Conservation (phyloP, 164 flowering plant genomes). For the Akebia trifoliata region DNA sequence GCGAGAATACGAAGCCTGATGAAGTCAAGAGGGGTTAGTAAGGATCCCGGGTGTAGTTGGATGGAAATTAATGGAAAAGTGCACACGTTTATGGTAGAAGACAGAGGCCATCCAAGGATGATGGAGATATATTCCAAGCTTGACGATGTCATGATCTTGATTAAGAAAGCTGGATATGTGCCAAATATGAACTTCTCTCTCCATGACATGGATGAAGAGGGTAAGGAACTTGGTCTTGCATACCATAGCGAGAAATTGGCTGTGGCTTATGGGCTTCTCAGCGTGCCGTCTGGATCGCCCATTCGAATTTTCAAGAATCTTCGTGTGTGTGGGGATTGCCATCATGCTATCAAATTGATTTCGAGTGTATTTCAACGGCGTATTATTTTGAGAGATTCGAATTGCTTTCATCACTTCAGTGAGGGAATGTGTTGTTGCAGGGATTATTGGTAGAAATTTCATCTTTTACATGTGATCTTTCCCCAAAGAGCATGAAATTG, state of each 20-base stretch:
- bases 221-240: constrained; percentile 64
- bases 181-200: constrained; percentile 70
- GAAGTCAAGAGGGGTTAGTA: constrained; percentile 57
- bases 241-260: constrained; percentile 93
- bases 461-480: neutral
- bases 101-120: constrained; percentile 50
- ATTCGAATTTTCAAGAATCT: constrained; percentile 80
- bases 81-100: constrained; percentile 68
- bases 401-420: constrained; percentile 81
- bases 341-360: constrained; percentile 62
- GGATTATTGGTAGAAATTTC: constrained; percentile 63
- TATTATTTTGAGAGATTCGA: constrained; percentile 72
- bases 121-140: constrained; percentile 58
- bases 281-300: constrained; percentile 43
- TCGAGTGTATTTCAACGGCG: constrained; percentile 49
- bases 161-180: constrained; percentile 72
- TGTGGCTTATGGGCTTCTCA: constrained; percentile 67
- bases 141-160: constrained; percentile 50
- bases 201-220: constrained; percentile 73
- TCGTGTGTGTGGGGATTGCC: constrained; percentile 94
- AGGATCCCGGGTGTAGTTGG: constrained; percentile 92
- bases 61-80: constrained; percentile 56
- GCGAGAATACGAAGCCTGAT: constrained; percentile 53
- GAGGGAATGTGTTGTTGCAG: constrained; percentile 71
- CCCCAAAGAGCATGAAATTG: neutral